These are phyloP conservation scores for Ogataea zsoltii DNA, from an alignment of 805 yeast genomes.

Conservation along the genomic window DNA sequence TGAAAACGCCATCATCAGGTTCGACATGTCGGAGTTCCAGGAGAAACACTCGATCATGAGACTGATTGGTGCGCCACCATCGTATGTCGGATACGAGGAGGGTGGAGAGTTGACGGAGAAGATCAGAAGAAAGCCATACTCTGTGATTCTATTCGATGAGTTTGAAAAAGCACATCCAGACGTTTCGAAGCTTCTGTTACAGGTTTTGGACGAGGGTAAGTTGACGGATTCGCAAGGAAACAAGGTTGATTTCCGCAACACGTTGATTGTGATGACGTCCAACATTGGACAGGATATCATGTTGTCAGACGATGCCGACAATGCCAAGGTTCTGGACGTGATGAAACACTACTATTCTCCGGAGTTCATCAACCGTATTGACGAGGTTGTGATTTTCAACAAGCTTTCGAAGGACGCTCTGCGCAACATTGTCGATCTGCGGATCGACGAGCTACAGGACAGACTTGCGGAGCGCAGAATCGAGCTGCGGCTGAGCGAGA, in stretches of 20 bases:
- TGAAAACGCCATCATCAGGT: conserved; percentile 80
- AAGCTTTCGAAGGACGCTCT: conserved; percentile 77
- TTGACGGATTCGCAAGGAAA: conserved; percentile 95
- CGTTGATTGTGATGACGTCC: conserved; percentile 94
- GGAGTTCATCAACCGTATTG: conserved; percentile 91
- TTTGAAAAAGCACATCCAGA: conserved; percentile 97
- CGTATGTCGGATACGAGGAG: conserved; percentile 94
- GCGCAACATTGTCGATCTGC: conserved; percentile 78
- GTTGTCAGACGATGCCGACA: conserved; percentile 65
- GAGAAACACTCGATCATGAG: conserved; percentile 90
- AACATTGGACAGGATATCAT: conserved; percentile 93
- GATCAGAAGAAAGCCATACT: conserved; percentile 90
- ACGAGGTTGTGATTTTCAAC: conserved; percentile 91
- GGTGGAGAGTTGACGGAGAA: conserved; percentile 97
- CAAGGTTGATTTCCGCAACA: conserved; percentile 89
- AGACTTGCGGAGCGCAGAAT: conserved; percentile 81
- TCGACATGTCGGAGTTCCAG: conserved; percentile 98
- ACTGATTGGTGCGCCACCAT: conserved; percentile 97
- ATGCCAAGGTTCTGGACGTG: conserved; percentile 59
- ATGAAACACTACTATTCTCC: conserved; percentile 84
- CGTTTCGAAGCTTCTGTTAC: conserved; percentile 84
- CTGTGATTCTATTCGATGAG: conserved; percentile 92
- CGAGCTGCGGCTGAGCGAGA: conserved; percentile 47
- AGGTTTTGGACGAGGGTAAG: conserved; percentile 93
- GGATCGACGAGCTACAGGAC: conserved; percentile 78